Evolutionary conservation across 805 yeast genomes (phyloP), one percentile per base, ranked within the genome.

Genomic region (Cyberlindnera veronae): DNA sequence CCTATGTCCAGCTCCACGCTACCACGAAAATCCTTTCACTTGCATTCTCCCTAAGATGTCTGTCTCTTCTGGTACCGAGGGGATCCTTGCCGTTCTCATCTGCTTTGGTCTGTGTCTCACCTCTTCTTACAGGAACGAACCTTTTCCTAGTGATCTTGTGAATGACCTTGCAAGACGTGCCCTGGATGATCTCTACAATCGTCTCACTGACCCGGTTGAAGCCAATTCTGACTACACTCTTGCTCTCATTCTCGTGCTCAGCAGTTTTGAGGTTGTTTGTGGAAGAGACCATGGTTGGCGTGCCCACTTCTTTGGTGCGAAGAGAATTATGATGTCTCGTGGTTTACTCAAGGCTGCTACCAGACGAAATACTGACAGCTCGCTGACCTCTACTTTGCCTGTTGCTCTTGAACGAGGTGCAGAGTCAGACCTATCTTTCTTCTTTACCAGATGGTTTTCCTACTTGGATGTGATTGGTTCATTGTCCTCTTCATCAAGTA

Each of bases 11-110:
- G 79, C 84, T 0, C 86, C 86, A 9, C 65, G 71, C 2, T 80
- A 79, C 51, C 64, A 61, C 16, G 77, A 74, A 13, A 80, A 82
- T 50, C 95, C 95, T 0, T 84, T 83, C 62, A 71, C 72, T 44
- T 71, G 71, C 11, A 63, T 81, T 7, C 59, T 85, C 11, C 91
- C 93, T 0, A 75, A 74, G 49, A 68, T 84, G 72, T 88, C 91
- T 1, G 64, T 79, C 69, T 67, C 69, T 18, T 68, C 73, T 42
- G 74, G 77, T 5, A 73, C 84, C 0, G 64, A 68, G n/a, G 68
- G 67, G 5, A 57, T 84, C 13, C 58, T 82, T 48, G 70, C 84
- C 1, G 64, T 83, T 1, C 45, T 83, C 12, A 58, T 83, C 21
- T 77, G 78, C 1, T 71, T 71, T 49, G 73, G 76, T 5, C 63